Evolutionary conservation across 1,284 basidiomycete genomes (phyloP), one percentile per base, ranked within the genome.

Genomic region (Singerocomus inundabilis): DNA sequence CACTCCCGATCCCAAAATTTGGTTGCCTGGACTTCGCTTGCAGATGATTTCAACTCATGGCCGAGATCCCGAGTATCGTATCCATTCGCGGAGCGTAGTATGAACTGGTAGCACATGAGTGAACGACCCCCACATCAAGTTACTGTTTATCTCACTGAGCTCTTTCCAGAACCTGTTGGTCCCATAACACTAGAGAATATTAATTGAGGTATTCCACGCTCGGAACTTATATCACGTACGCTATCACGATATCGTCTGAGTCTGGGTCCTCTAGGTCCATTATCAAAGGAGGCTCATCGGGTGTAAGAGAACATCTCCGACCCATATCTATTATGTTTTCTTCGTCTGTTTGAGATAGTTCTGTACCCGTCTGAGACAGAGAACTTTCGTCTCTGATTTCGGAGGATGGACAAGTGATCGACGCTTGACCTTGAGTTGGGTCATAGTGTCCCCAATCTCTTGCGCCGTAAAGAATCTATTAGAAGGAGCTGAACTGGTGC

Each of bases 141-240:
- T n/a, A n/a, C n/a, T n/a, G n/a, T n/a, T n/a, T n/a, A n/a, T n/a
- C n/a, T n/a, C n/a, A n/a, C n/a, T n/a, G n/a, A n/a, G n/a, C n/a
- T n/a, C n/a, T n/a, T n/a, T n/a, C n/a, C n/a, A n/a, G n/a, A n/a
- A n/a, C n/a, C n/a, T n/a, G n/a, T 56, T 16, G 61, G 52, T 2
- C 62, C 63, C 46, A 67, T 60, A 12, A 64, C 44, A 26, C 63
- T 64, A n/a, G 9, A 2, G 2, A 9, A 41, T 6, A 12, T 15
- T 6, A 13, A 25, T 2, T 53, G n/a, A 49, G 16, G 41, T 8
- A 31, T 1, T 28, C 37, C 3, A 32, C 8, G 6, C 1, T 16
- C 6, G 1, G 24, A 15, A 31, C 2, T 31, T 18, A n/a, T 6
- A n/a, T 13, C 40, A 61, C 61, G 8, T 35, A 63, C 59, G 53